phyloP scores from a whole-genome alignment of 2,329 filamentous ascomycete genomes.

The Chrysoporthe cubensis region DNA sequence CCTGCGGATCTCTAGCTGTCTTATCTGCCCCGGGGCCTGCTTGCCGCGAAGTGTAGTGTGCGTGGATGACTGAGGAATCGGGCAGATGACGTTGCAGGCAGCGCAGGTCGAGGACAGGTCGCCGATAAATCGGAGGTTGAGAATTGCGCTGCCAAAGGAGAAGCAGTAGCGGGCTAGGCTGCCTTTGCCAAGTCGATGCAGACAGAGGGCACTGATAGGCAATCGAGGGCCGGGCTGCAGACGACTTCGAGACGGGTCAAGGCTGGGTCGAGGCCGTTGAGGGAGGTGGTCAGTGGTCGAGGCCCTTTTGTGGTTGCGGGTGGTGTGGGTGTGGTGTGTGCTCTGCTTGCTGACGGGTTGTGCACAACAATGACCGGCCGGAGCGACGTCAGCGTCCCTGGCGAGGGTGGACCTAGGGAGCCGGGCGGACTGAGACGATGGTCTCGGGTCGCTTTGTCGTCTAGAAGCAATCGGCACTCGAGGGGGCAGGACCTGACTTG shows the following conservation, averaged over 20 bases:
- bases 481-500: conserved; percentile 18
- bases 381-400: conserved; percentile 25
- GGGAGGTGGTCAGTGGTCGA: conserved; percentile 15
- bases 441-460: conserved; percentile 16
- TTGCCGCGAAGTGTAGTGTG: neutral
- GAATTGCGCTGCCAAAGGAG: conserved; percentile 8
- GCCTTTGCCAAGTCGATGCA: conserved; percentile 10
- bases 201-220: conserved; percentile 14
- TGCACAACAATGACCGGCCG: conserved; percentile 15
- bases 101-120: conserved; percentile 2
- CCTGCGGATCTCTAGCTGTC: neutral
- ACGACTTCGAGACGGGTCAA: conserved; percentile 25
- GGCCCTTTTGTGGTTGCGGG: conserved; percentile 12
- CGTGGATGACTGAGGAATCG: neutral
- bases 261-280: conserved; percentile 23
- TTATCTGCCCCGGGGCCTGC: neutral
- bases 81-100: conserved; percentile 1
- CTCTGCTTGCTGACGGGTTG: conserved; percentile 21
- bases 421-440: conserved; percentile 13
- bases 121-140: conserved; percentile 16
- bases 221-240: conserved; percentile 20
- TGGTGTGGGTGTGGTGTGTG: neutral
- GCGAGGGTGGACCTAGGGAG: neutral
- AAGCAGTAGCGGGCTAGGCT: neutral
- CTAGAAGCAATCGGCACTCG: conserved; percentile 18